These are phyloP conservation scores for Syzygium malaccense DNA, from an alignment of 441 rosid species.

Conservation along the genomic window DNA sequence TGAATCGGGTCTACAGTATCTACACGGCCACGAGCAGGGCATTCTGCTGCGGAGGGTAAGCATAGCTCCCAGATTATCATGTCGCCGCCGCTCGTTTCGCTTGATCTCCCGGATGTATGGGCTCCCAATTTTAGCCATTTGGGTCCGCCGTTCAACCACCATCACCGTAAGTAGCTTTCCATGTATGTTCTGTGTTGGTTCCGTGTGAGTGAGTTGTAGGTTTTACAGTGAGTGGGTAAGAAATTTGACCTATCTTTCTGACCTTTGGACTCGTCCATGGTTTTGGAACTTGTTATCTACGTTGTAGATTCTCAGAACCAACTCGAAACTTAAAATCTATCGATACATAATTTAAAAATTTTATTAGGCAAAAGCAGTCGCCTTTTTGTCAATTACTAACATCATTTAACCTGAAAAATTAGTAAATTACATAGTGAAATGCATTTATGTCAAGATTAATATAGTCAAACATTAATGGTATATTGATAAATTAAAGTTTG, in stretches of 20 bases:
- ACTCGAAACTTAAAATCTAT: background rate
- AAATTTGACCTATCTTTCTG: background rate
- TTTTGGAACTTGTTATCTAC: background rate
- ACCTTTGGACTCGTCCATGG: background rate
- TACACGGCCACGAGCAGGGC: background rate
- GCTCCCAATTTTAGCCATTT: conserved; percentile 9
- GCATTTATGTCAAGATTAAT: background rate
- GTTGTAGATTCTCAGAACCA: background rate
- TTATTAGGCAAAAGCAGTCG: background rate
- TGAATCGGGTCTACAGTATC: background rate
- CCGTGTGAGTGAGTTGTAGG: background rate
- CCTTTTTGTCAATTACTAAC: background rate
- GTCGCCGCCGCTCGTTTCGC: conserved; percentile 77
- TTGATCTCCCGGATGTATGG: conserved; percentile 81
- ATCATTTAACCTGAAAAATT: background rate
- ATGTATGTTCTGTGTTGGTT: background rate
- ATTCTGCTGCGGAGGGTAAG: background rate
- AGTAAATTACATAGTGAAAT: background rate
- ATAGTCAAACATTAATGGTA: background rate
- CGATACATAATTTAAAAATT: background rate
- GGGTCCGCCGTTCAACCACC: conserved; percentile 13
- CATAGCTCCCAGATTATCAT: conserved; percentile 30
- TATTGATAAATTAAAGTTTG: background rate
- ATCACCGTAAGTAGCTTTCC: conserved; percentile 15
- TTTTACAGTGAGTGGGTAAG: background rate